Percentiles rank a stretch among this genome's conserved stretches.
These are phyloP conservation scores for Closterium sp. DNA, from an alignment of 139 green algal species.

Conservation along the genomic window DNA sequence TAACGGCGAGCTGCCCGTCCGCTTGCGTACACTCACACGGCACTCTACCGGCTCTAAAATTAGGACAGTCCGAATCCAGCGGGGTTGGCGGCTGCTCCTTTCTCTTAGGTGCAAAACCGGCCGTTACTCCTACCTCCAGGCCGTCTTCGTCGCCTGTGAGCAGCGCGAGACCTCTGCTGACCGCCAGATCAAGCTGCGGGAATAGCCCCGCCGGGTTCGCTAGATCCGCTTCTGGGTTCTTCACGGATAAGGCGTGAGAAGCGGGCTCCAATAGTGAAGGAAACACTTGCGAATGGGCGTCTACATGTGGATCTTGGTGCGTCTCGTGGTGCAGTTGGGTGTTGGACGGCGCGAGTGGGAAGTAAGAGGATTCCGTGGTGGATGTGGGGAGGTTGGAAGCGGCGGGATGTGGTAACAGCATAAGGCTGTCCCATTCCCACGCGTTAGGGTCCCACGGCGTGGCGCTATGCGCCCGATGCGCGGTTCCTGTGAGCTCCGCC, in stretches of 20 bases:
- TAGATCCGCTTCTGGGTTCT: background rate
- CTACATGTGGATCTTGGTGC: background rate
- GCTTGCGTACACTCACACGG: constrained; percentile 22
- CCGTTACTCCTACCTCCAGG: background rate
- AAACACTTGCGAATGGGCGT: background rate
- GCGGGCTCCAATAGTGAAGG: background rate
- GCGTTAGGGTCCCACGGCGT: constrained; percentile 9
- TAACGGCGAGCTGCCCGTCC: constrained; percentile 7
- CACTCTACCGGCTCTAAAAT: constrained; percentile 26
- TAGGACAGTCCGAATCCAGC: constrained; percentile 20
- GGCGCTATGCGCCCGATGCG: background rate
- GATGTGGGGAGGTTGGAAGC: background rate
- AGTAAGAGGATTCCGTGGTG: background rate
- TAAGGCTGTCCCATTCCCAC: constrained; percentile 19
- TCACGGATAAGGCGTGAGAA: background rate
- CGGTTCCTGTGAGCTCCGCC: background rate
- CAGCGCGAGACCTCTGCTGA: background rate
- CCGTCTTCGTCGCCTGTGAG: background rate
- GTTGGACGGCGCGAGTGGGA: background rate
- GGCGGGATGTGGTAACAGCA: constrained; percentile 9
- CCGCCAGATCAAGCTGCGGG: background rate
- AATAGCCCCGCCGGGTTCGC: background rate
- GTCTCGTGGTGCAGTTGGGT: background rate
- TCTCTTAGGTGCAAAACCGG: background rate
- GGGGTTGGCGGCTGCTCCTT: background rate